Percentiles rank a stretch among this genome's conserved stretches.
These are phyloP conservation scores for Fusarium sp. DNA, from an alignment of 2,329 filamentous ascomycete species.

Conservation along the genomic window DNA sequence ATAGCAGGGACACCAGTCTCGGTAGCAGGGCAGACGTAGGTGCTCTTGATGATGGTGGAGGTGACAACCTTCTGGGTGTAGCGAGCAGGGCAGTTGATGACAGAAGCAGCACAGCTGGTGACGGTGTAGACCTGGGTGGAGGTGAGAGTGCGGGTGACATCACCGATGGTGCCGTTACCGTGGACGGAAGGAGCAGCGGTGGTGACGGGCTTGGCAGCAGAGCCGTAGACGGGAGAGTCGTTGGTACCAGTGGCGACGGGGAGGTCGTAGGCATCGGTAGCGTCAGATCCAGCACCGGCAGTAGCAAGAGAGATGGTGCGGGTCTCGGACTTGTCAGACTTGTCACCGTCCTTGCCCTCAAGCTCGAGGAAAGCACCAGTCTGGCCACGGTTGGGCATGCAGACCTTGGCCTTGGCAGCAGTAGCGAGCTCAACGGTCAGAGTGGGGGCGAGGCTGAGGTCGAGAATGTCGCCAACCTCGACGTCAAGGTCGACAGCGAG, in stretches of 20 bases:
- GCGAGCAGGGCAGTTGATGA: conserved; percentile 54
- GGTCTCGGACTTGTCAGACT: conserved; percentile 1
- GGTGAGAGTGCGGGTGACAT: conserved; percentile 40
- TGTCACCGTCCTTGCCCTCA: background rate
- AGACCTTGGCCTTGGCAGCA: conserved; percentile 30
- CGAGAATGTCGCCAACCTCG: conserved; percentile 48
- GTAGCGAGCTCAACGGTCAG: conserved; percentile 53
- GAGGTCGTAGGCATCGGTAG: background rate
- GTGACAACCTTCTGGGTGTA: conserved; percentile 50
- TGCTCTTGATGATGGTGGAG: conserved; percentile 34
- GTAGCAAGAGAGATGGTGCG: conserved; percentile 9
- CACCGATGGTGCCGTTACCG: conserved; percentile 19
- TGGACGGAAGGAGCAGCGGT: background rate
- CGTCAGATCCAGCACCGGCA: background rate
- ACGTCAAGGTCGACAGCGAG: conserved; percentile 40
- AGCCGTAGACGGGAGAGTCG: background rate
- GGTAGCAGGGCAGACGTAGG: conserved; percentile 42
- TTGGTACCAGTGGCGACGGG: background rate
- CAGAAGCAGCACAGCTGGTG: conserved; percentile 52
- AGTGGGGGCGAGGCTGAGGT: conserved; percentile 54
- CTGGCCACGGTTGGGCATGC: conserved; percentile 33
- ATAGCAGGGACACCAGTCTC: conserved; percentile 27
- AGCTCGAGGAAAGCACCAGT: conserved; percentile 25
- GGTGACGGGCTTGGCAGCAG: background rate
- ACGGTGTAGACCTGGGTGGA: conserved; percentile 47